Evolutionary conservation across 805 yeast species (phyloP), one percentile per base, ranked within the genome.

Genomic region (Suhomyces pyralidae): DNA sequence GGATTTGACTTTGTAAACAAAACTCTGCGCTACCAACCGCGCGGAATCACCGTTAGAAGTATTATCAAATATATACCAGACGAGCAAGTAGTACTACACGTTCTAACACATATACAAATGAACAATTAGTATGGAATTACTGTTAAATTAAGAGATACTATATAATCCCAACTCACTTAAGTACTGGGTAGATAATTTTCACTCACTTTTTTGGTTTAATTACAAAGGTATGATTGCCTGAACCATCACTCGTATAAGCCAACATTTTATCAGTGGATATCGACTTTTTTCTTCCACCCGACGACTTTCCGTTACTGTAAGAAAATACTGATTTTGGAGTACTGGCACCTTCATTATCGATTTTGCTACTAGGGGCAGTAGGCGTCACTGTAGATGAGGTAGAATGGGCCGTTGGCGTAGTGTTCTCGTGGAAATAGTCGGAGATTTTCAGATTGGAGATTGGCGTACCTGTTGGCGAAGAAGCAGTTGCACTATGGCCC

Each of bases 201-300:
- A 42, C 30, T 55, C 54, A 64, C 56, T 67, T 65, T 58, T 73
- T 74, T 25, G 62, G 55, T 54, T 71, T 74, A 46, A 73, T 68
- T 46, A 62, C 66, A 55, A 74, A 74, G 10, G 71, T 62, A 53
- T 67, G 71, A 49, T 65, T 69, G 8, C 74, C 76, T 14, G 75
- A 63, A 6, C 72, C 74, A 57, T 74, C 78, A 59, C 62, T 73
- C 20, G 73, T 63, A 59, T 71, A 74, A 9, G 78, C 77, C 65
- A 74, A 59, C 63, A 74, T 59, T 56, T 72, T 74, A 17, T 73
- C 78, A 7, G 54, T 32, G 7, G 48, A 46, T 17, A 48, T 24
- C 10, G 54, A 48, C 52, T 57, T 62, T 51, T 56, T 62, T 51
- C 60, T 61, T 7, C 66, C 65, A 50, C 66, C 65, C 30, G 61